Conservation (phyloP, 805 yeast genomes). For the Candida chilensis region DNA sequence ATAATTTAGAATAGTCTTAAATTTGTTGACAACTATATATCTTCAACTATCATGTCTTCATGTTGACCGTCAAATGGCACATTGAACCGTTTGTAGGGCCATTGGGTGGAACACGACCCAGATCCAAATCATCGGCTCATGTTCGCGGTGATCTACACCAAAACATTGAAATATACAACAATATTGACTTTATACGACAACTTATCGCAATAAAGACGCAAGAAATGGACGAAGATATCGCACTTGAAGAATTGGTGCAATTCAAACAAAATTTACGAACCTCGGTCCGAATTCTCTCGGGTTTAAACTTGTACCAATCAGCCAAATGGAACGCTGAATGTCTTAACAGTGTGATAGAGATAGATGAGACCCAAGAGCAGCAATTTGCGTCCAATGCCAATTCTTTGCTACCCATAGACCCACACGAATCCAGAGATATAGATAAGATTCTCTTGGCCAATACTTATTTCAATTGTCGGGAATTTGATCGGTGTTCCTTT, state of each 20-base stretch:
- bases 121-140: neutral
- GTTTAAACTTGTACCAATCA: slow-evolving; percentile 23
- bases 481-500: slow-evolving; percentile 70
- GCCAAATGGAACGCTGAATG: slow-evolving; percentile 39
- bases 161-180: neutral
- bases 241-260: neutral
- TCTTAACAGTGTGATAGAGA: slow-evolving; percentile 17
- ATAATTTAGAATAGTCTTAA: too few relatives aligned
- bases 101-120: neutral
- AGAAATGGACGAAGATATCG: neutral
- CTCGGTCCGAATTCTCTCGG: slow-evolving; percentile 8
- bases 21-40: too few relatives aligned
- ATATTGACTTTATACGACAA: neutral
- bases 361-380: neutral
- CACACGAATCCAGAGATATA: slow-evolving; percentile 25
- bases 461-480: slow-evolving; percentile 71
- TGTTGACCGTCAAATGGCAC: neutral
- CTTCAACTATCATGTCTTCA: neutral
- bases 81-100: neutral
- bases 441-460: slow-evolving; percentile 53
- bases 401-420: slow-evolving; percentile 5
- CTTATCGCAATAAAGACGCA: neutral
- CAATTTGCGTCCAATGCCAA: neutral
- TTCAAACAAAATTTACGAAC: neutral
- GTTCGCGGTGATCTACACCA: neutral